Base-by-base conservation (phyloP, 768 basidiomycete genomes). In the Pulveroboletus sp. region DNA sequence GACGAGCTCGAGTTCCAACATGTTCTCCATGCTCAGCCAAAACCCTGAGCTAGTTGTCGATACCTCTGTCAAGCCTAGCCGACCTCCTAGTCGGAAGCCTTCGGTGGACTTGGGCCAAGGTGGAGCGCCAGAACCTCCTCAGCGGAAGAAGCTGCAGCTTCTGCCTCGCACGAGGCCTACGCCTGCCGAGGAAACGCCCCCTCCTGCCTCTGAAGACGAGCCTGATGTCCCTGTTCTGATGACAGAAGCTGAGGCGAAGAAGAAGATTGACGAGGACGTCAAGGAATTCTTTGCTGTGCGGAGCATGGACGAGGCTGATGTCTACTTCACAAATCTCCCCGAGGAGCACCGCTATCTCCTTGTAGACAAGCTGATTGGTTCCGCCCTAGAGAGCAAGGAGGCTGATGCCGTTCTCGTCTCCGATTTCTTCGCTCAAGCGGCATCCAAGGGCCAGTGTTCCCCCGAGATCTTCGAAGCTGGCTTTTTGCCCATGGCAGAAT, bases 221-320 rank as follows among this genome's bases (percentile, higher is more conserved):
- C 73, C 74, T 16, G 80, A 79, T 9, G 68, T 59, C 14, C 40
- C 53, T 12, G 65, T 60, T 8, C 72, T 75, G 44, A 84, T 93
- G 79, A 73, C 80, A 0, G 84, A 84, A 57, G 80, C 70, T 2
- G 81, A 82, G 16, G 87, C 83, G 32, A 75, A 78, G 68, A 80
- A 81, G 65, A 89, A 86, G 75, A 85, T 95, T 58, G 76, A 73
- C 13, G 85, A 92, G 58, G 90, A 94, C 57, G 71, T 74, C 47
- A 91, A 90, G 69, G 92, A 97, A 73, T 88, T 92, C 74, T 93
- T 86, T 68, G 80, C 75, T 55, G 82, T 90, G 58, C 86, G 90
- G 56, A 87, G 85, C 61, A 66, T 97, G 48, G 84, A 86, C 29
- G 94, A 97, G 67, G 93, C 90, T 12, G 91, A 91, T 57, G 79